phyloP scores from a whole-genome alignment of 2,329 filamentous ascomycete genomes.

The Penicillium thymicola region DNA sequence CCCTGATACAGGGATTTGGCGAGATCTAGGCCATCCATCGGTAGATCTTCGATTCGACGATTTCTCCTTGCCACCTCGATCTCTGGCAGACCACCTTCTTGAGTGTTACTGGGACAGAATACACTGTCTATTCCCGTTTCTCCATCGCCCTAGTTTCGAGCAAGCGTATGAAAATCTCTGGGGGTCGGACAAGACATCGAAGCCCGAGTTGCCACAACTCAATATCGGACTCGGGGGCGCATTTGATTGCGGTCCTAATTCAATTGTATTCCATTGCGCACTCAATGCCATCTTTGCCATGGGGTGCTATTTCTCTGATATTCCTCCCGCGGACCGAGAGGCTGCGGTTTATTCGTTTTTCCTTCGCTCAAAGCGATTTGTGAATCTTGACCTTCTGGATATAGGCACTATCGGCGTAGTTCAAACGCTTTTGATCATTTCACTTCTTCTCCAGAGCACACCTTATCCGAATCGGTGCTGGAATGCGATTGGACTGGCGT shows the following conservation, averaged over 20 bases:
- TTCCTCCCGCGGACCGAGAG: constrained; percentile 28
- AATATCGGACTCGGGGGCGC: constrained; percentile 37
- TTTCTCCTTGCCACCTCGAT: constrained; percentile 41
- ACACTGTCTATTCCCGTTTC: constrained; percentile 46
- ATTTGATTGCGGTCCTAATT: constrained; percentile 31
- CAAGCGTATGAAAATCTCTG: constrained; percentile 42
- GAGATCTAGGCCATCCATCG: constrained; percentile 11
- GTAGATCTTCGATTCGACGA: constrained; percentile 27
- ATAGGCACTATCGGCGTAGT: constrained; percentile 41
- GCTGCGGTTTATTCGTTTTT: constrained; percentile 35
- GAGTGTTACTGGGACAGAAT: constrained; percentile 40
- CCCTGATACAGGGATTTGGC: constrained; percentile 10
- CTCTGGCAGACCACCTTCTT: constrained; percentile 43
- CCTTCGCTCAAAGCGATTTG: constrained; percentile 31
- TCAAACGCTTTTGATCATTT: constrained; percentile 41
- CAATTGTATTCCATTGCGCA: constrained; percentile 43
- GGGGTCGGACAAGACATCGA: constrained; percentile 23
- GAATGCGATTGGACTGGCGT: constrained; percentile 45
- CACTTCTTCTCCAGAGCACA: constrained; percentile 43
- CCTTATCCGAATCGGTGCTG: constrained; percentile 43
- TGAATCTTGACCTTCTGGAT: constrained; percentile 40
- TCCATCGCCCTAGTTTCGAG: constrained; percentile 44
- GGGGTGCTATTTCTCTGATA: constrained; percentile 40
- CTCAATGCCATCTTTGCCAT: constrained; percentile 47
- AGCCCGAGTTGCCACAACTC: constrained; percentile 17